Evolutionary conservation across 305 asterid species (phyloP), one percentile per base, ranked within the genome.

Genomic region (Fraxinus dipetala): DNA sequence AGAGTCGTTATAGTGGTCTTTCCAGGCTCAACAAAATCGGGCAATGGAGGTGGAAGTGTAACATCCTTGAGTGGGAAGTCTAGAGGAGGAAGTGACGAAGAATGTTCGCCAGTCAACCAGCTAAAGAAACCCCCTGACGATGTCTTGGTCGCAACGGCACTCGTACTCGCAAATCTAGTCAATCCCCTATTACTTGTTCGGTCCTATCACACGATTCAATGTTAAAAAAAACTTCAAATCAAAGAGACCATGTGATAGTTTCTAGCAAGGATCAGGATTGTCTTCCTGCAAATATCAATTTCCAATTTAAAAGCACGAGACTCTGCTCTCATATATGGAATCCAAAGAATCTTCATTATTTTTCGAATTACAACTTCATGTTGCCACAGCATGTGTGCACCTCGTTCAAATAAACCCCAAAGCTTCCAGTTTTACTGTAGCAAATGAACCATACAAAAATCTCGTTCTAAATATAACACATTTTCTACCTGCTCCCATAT

Each of bases 11-110:
- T 88, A 83, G 65, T 86, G 69, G 98, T 94, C 91, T 87, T 89
- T 80, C 87, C 98, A 63, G 93, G 93, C 86, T 93, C 95, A 72
- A 94, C 92, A 82, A 82, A 80, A 89, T 96, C 98, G 3, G 99
- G 97, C 82, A 96, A 81, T 56, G 97, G 88, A 32, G 96, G 87
- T 1, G 98, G 93, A 72, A 90, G 84, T 28, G 79, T 78, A 84
- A 94, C 92, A 89, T 85, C 94, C 84, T 90, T 61, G 2, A 96
- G 97, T 4, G 98, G 98, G 78, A 91, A 89, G 79, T 96, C 95
- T 75, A 96, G 87, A 65, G 98, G 93, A 48, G 98, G 90, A 79
- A 90, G 93, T 13, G 92, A 78, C 70, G 91, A 79, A 4, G 97
- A 87, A 18, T 65, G 84, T 78, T 78, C 95, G 22, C 97, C 97